Conservation (phyloP, 345 rosid genomes). For the Populus simonii region DNA sequence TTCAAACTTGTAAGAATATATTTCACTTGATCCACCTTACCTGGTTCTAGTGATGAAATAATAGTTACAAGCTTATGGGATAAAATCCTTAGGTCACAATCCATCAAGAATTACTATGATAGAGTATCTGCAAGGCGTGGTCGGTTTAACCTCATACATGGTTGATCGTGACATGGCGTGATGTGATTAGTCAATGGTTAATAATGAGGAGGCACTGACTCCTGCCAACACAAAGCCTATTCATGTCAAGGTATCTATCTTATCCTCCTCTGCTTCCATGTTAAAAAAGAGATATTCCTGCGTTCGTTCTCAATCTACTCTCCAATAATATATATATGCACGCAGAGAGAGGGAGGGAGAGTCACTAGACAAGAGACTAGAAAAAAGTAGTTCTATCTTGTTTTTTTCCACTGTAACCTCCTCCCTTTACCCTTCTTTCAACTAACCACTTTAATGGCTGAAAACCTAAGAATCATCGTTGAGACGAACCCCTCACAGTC, state of each 20-base stretch:
- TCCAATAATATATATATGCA: background rate
- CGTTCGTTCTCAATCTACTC: background rate
- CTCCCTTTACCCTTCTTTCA: background rate
- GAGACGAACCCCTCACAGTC: constrained; percentile 70
- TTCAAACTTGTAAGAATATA: too few relatives aligned
- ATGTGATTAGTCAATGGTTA: constrained; percentile 15
- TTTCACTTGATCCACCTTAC: too few relatives aligned
- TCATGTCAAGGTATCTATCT: background rate
- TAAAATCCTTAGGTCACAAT: too few relatives aligned
- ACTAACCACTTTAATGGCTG: constrained; percentile 29
- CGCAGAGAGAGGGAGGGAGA: too few relatives aligned
- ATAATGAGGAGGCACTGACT: constrained; percentile 3
- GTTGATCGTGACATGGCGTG: constrained; percentile 12
- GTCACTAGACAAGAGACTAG: too few relatives aligned
- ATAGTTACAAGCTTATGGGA: too few relatives aligned
- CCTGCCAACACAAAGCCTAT: constrained; percentile 3
- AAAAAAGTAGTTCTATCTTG: background rate
- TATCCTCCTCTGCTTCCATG: background rate
- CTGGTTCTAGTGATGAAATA: too few relatives aligned
- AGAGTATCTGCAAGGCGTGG: background rate
- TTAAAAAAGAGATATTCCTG: background rate
- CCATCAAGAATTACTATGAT: too few relatives aligned
- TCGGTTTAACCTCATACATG: constrained; percentile 3
- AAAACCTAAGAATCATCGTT: constrained; percentile 50
- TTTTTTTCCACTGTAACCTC: background rate